phyloP scores from a whole-genome alignment of 148 eudicot genomes.

The Gaultheria prostrata region DNA sequence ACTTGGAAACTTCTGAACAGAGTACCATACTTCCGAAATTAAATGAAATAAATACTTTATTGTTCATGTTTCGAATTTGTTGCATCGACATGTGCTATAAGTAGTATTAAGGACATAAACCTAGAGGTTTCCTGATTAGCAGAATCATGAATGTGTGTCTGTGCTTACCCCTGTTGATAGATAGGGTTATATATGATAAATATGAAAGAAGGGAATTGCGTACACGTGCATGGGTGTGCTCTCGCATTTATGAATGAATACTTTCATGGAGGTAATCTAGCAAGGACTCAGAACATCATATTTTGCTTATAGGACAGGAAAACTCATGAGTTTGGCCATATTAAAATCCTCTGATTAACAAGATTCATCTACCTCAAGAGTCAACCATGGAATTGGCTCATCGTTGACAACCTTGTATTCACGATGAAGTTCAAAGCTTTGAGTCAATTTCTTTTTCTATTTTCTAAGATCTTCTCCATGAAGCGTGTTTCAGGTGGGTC shows the following conservation, averaged over 20 bases:
- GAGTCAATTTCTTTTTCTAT: not conserved
- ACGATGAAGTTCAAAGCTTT: not conserved
- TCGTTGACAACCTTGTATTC: not conserved
- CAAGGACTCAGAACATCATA: not conserved
- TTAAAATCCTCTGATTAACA: not conserved
- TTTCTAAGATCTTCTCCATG: not conserved
- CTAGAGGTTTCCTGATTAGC: not conserved
- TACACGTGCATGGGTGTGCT: not conserved
- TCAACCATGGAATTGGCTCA: not conserved
- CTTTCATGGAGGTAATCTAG: not conserved
- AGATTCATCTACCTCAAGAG: not conserved
- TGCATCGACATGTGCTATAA: not conserved
- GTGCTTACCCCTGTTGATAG: not conserved
- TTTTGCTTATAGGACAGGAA: not conserved
- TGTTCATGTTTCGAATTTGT: not conserved
- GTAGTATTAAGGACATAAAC: not conserved
- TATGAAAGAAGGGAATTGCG: not conserved
- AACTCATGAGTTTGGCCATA: not conserved
- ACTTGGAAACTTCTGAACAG: not conserved
- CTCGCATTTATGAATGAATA: not conserved
- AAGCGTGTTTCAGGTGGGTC: not conserved
- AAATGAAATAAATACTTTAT: not conserved
- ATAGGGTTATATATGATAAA: not conserved
- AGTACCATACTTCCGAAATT: not conserved
- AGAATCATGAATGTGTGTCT: not conserved